Evolutionary conservation across 2,329 filamentous ascomycete species (phyloP).

Genomic region (Hypomyces rosellus): DNA sequence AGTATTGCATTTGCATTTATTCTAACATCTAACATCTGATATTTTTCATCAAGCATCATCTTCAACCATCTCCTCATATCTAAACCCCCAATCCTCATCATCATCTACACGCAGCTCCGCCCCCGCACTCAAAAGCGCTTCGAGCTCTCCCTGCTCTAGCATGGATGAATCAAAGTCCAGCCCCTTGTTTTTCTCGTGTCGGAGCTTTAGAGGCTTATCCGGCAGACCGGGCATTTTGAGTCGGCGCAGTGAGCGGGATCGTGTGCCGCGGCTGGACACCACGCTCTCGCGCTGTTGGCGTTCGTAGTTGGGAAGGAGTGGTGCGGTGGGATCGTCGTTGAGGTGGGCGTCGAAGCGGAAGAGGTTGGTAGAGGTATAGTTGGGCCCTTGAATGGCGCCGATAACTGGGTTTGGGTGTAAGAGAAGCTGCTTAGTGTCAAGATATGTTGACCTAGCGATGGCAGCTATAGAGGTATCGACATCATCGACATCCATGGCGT

Average conservation of each 20-base stretch:
- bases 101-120: constrained; percentile 25
- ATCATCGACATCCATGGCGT: constrained; percentile 13
- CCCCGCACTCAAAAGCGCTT: constrained; percentile 18
- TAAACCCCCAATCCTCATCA: constrained; percentile 27
- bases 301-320: constrained; percentile 40
- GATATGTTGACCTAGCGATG: constrained; percentile 22
- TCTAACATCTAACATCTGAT: background rate
- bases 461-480: constrained; percentile 13
- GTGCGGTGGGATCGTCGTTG: constrained; percentile 34
- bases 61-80: constrained; percentile 24
- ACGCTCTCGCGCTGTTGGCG: constrained; percentile 37
- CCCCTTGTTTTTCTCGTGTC: constrained; percentile 22
- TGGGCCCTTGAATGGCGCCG: constrained; percentile 50
- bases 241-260: constrained; percentile 20
- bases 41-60: background rate
- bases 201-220: constrained; percentile 1
- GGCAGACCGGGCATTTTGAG: constrained; percentile 16
- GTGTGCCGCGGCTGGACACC: constrained; percentile 20
- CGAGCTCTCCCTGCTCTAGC: constrained; percentile 13
- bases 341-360: constrained; percentile 45
- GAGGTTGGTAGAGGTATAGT: constrained; percentile 40
- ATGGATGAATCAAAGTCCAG: constrained; percentile 23
- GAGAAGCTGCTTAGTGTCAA: constrained; percentile 36
- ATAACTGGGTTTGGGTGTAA: constrained; percentile 40
- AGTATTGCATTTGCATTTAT: background rate